Evolutionary conservation across 441 rosid species (phyloP), one percentile per base, ranked within the genome.

Genomic region (Francoa sonchifolia): DNA sequence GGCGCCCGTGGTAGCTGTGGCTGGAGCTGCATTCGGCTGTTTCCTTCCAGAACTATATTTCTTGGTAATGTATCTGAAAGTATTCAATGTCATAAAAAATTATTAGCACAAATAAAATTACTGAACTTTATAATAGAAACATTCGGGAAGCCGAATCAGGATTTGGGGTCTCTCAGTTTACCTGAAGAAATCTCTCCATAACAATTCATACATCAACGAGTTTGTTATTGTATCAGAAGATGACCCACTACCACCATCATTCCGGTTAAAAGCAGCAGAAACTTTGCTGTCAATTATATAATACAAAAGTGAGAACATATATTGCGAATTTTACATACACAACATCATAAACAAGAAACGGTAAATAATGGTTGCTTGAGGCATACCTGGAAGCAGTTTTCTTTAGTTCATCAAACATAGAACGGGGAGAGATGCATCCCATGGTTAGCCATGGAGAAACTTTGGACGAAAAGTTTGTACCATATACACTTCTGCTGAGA

Each of bases 101-200:
- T 21, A 44, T 2, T 10, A 38, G 10, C 16, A 4, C 12, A 12
- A 19, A 12, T 12, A 46, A 26, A 15, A 19, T 8, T 27, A 1
- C 12, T 11, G 26, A 18, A 8, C 3, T 6, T 9, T 7, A 0
- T 5, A 12, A 19, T 5, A 19, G 3, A 12, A 9, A 20, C 10
- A 8, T 16, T 8, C 18, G 5, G 1, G n/a, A 29, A 13, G 14
- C 1, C 8, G 5, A 11, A 23, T 12, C 22, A 21, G 18, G 21
- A 3, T 20, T 39, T 0, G 0, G 10, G 20, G 21, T 28, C 33
- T 1, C 13, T 35, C 35, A 37, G 37, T 39, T 41, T 76, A 92
- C 99, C 97, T 81, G 76, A 87, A 92, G 81, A 92, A 92, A 83
- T 92, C 99, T 84, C 99, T 83, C 99, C 99, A 92, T 62, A 81